Evolutionary conservation across 495 filamentous ascomycete genomes (phyloP).

Genomic region (Glonium stellatum): DNA sequence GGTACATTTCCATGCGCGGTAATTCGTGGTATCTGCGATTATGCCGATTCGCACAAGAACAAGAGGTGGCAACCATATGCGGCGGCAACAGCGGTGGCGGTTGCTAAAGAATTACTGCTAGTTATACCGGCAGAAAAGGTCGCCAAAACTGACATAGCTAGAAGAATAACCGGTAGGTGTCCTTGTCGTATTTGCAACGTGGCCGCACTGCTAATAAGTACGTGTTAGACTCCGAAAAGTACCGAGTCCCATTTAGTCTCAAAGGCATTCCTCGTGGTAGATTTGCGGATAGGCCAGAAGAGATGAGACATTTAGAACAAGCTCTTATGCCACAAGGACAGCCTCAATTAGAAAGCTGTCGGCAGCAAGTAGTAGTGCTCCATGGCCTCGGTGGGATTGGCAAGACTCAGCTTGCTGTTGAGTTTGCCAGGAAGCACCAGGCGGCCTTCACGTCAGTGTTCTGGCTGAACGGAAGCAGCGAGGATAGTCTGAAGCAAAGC

Average conservation of each 20-base stretch:
- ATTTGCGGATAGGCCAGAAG: conserved; percentile 14
- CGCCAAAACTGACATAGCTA: no score
- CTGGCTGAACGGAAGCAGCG: conserved; percentile 5
- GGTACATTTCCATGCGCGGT: no score
- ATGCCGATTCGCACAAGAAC: no score
- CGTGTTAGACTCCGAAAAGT: no score
- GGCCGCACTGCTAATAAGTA: no score
- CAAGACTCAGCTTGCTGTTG: not conserved
- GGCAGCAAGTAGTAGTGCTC: not conserved
- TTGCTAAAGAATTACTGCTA: no score
- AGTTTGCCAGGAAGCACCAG: not conserved
- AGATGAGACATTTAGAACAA: conserved; percentile 12
- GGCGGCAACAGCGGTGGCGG: no score
- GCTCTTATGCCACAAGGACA: conserved; percentile 14
- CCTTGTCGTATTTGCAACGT: no score
- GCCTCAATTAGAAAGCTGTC: not conserved
- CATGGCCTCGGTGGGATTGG: conserved; percentile 1
- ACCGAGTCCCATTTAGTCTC: conserved; percentile 16
- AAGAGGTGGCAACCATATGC: no score
- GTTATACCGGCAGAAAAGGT: no score
- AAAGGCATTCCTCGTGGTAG: conserved; percentile 18
- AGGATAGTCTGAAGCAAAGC: conserved; percentile 6
- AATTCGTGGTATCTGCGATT: no score
- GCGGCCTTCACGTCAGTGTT: conserved; percentile 9
- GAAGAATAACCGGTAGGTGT: no score